Percentiles rank a stretch among this genome's conserved stretches.
Evolutionary conservation across 768 basidiomycete genomes (phyloP).

Genomic region (Hydnomerulius pinastri): DNA sequence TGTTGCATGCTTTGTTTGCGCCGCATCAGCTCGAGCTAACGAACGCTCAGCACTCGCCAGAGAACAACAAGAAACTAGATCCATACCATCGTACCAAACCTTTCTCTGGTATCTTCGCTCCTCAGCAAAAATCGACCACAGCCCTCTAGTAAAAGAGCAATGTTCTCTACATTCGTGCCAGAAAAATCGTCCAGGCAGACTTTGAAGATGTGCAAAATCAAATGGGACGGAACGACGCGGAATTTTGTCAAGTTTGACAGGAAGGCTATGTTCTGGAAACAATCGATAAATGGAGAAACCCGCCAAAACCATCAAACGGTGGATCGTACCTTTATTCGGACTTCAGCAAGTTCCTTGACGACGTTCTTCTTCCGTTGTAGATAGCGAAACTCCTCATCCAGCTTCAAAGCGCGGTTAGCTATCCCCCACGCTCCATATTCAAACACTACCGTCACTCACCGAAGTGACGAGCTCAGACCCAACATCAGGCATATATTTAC

Average conservation of each 20-base stretch:
- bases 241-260: slow-evolving; percentile 96
- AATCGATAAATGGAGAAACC: not conserved
- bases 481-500: slow-evolving; percentile 92
- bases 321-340: slow-evolving; percentile 71
- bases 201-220: slow-evolving; percentile 95
- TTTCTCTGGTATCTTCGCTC: slow-evolving; percentile 83
- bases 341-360: slow-evolving; percentile 85
- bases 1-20: slow-evolving; percentile 93
- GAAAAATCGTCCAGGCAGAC: slow-evolving; percentile 96
- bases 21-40: slow-evolving; percentile 88
- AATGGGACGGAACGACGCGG: slow-evolving; percentile 82
- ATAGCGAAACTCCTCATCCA: slow-evolving; percentile 97
- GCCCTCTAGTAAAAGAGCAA: slow-evolving; percentile 87
- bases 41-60: slow-evolving; percentile 9
- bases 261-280: slow-evolving; percentile 80
- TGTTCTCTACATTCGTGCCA: slow-evolving; percentile 89
- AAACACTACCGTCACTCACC: slow-evolving; percentile 47
- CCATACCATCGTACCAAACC: slow-evolving; percentile 85
- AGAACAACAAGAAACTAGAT: not conserved
- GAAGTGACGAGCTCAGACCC: slow-evolving; percentile 78
- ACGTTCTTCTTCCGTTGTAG: slow-evolving; percentile 93
- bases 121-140: slow-evolving; percentile 92
- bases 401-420: slow-evolving; percentile 43
- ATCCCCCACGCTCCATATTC: not conserved
- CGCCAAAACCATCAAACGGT: not conserved